Evolutionary conservation across 129 eudicot genomes (phyloP).

Genomic region (Chrysanthemum seticuspe): DNA sequence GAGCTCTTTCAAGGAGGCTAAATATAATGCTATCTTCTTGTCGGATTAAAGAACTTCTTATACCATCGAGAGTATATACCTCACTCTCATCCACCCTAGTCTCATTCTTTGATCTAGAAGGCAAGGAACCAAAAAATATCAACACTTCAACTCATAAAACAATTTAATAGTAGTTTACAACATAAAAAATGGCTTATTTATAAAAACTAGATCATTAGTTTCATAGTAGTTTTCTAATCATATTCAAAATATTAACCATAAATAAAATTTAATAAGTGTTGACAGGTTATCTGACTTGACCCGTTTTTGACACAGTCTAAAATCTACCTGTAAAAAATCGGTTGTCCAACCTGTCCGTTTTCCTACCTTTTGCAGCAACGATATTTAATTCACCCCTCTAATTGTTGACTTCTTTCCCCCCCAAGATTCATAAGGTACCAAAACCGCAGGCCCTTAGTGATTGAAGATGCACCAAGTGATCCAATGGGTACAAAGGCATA

Average conservation of each 20-base stretch:
- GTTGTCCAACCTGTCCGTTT: no score
- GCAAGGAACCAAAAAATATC: constrained; percentile 11
- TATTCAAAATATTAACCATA: neutral
- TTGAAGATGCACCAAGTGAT: no score
- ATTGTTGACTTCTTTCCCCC: no score
- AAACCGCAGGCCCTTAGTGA: no score
- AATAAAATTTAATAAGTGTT: no score
- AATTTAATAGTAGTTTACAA: neutral
- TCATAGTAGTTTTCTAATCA: neutral
- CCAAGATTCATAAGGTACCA: no score
- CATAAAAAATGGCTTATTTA: neutral
- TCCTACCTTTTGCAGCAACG: no score
- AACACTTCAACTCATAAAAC: neutral
- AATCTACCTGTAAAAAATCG: no score
- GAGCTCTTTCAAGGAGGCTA: constrained; percentile 90
- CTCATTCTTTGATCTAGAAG: constrained; percentile 40
- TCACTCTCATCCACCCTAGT: constrained; percentile 73
- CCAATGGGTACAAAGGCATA: no score
- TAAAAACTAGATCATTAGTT: neutral
- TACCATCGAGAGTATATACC: constrained; percentile 78
- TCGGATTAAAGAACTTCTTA: constrained; percentile 68
- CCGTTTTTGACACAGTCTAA: neutral
- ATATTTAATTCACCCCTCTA: no score
- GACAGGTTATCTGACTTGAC: neutral
- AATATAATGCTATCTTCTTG: constrained; percentile 95